Evolutionary conservation across 176 grass and related monocot species (phyloP).

Genomic region (Guadua angustifolia): DNA sequence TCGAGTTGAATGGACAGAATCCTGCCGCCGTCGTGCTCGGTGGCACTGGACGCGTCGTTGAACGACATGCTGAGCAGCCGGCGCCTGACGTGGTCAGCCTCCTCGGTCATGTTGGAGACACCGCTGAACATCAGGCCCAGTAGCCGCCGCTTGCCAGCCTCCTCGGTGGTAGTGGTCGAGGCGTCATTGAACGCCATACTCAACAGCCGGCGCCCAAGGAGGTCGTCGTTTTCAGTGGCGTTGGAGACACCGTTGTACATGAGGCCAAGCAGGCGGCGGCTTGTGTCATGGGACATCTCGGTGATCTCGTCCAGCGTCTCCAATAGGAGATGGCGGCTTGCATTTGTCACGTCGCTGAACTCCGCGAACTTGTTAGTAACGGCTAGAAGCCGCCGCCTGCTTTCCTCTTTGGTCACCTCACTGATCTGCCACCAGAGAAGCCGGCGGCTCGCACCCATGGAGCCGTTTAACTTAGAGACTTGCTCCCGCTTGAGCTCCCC

Average conservation of each 20-base stretch:
- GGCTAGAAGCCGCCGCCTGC: neutral
- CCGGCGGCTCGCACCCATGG: constrained; percentile 16
- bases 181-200: neutral
- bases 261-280: constrained; percentile 25
- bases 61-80: constrained; percentile 37
- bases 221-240: neutral
- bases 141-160: neutral
- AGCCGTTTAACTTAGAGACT: constrained; percentile 1
- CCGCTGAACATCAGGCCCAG: neutral
- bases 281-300: constrained; percentile 40
- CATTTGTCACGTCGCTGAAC: constrained; percentile 9
- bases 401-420: neutral
- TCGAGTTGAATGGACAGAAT: constrained; percentile 24
- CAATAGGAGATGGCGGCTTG: constrained; percentile 35
- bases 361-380: constrained; percentile 16
- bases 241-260: neutral
- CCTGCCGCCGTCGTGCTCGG: neutral
- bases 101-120: neutral
- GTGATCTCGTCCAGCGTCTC: constrained; percentile 48
- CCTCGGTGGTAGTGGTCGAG: neutral
- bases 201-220: neutral
- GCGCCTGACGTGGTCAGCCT: constrained; percentile 6
- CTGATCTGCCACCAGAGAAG: constrained; percentile 45
- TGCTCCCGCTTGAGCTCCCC: constrained; percentile 31
- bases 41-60: neutral